These are phyloP conservation scores for Oryza australiensis DNA, from an alignment of 176 grass and related monocot genomes.

Conservation along the genomic window DNA sequence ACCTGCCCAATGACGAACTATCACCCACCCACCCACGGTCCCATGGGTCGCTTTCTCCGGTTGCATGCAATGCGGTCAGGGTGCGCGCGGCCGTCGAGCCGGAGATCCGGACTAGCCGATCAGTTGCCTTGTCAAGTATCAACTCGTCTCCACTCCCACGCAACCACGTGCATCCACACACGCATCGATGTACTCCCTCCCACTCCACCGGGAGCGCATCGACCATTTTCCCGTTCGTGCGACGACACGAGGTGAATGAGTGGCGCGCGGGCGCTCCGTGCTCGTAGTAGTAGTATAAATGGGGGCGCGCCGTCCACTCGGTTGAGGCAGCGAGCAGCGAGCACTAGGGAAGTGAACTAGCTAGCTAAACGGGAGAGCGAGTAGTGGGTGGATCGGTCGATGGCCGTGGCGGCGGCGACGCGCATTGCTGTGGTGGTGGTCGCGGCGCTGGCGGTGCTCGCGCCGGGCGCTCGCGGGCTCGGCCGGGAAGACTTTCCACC, in stretches of 20 bases:
- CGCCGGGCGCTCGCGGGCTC: constrained; percentile 25
- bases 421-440: neutral
- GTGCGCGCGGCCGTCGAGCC: no score
- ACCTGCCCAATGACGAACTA: no score
- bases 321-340: neutral
- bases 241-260: neutral
- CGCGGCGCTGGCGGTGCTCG: constrained; percentile 5
- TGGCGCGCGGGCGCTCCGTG: no score
- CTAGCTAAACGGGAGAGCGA: no score
- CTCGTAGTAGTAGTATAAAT: neutral
- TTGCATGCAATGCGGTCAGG: no score
- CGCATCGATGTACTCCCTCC: neutral
- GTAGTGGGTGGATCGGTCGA: neutral
- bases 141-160: neutral
- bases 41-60: no score
- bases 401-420: neutral
- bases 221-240: neutral
- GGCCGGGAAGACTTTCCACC: constrained; percentile 46
- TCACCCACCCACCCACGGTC: no score
- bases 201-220: neutral
- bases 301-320: no score
- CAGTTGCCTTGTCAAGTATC: no score
- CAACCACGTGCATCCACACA: no score
- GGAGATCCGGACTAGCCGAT: no score
- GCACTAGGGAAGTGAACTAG: no score